Base-by-base conservation (phyloP, 129 eudicot species). In the Sambucus nigra region DNA sequence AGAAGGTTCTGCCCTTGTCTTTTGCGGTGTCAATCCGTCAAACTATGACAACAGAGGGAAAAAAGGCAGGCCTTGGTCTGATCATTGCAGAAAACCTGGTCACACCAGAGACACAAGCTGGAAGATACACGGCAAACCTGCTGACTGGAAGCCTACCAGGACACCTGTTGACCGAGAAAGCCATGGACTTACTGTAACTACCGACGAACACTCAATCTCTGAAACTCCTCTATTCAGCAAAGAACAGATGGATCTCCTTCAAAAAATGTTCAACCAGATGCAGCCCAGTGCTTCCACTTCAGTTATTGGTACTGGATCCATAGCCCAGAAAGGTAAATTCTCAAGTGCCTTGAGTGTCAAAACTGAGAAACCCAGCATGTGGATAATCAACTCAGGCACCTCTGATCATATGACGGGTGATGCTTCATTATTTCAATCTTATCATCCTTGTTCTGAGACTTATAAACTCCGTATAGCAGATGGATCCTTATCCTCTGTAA, bases 241-340 rank as follows among this genome's bases (percentile, higher is more conserved):
- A 27, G 51, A 57, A 16, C 63, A 57, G 16, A 4, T 57, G 22
- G 51, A 44, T 2, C 18, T 22, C 13, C 51, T 57, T 23, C 50
- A 40, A 6, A 15, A 57, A n/a, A 42, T 41, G 24, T 13, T 41
- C 42, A 24, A 35, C 14, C 20, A 25, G 27, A 33, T 3, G 2
- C 21, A 3, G 38, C 38, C 9, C 5, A 31, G 7, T 6, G 7
- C 52, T 16, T 2, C 2, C 7, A 8, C 25, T 9, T 18, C 52
- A 7, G 2, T 14, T 17, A 44, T 44, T 14, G 5, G 15, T 7
- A 44, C 16, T 47, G 52, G 25, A 47, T 16, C 23, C 9, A 1
- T 18, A 6, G 25, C 25, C 5, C 52, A 47, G 19, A 16, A 17
- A 47, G 52, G 52, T 47, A 47, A 17, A 7, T 4, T 13, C 52